phyloP scores from a whole-genome alignment of 176 grass and related monocot genomes.

The Eragrostis nindensis region DNA sequence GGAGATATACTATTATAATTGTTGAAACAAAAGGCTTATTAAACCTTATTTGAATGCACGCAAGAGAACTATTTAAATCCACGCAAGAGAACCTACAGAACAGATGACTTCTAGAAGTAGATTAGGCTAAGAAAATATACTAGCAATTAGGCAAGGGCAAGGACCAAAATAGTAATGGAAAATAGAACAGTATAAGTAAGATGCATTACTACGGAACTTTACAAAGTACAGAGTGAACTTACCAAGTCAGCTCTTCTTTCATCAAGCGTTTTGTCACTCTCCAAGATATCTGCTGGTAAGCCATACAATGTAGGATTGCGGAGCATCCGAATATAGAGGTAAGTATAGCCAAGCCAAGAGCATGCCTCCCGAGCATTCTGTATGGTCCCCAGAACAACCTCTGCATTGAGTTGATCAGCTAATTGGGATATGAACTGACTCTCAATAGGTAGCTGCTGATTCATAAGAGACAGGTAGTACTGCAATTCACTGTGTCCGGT shows the following conservation, averaged over 20 bases:
- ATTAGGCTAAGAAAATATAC: neutral
- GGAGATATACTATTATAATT: neutral
- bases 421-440: slow-evolving; percentile 93
- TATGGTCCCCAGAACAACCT: slow-evolving; percentile 90
- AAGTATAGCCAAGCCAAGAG: slow-evolving; percentile 90
- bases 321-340: slow-evolving; percentile 89
- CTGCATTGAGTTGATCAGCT: slow-evolving; percentile 93
- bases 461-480: slow-evolving; percentile 96
- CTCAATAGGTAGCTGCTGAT: slow-evolving; percentile 93
- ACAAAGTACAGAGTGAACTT: slow-evolving; percentile 42
- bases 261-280: slow-evolving; percentile 77
- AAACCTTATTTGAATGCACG: neutral
- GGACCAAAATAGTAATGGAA: slow-evolving; percentile 11
- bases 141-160: slow-evolving; percentile 35
- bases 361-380: slow-evolving; percentile 95
- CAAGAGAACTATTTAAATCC: too few species aligned
- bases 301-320: slow-evolving; percentile 93
- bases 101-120: neutral
- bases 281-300: slow-evolving; percentile 74
- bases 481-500: slow-evolving; percentile 93
- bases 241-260: slow-evolving; percentile 97
- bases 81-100: neutral
- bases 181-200: slow-evolving; percentile 5
- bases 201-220: neutral
- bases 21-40: neutral